Evolutionary conservation across 1,284 basidiomycete species (phyloP), one percentile per base, ranked within the genome.

Genomic region (Pterulicium gracile): DNA sequence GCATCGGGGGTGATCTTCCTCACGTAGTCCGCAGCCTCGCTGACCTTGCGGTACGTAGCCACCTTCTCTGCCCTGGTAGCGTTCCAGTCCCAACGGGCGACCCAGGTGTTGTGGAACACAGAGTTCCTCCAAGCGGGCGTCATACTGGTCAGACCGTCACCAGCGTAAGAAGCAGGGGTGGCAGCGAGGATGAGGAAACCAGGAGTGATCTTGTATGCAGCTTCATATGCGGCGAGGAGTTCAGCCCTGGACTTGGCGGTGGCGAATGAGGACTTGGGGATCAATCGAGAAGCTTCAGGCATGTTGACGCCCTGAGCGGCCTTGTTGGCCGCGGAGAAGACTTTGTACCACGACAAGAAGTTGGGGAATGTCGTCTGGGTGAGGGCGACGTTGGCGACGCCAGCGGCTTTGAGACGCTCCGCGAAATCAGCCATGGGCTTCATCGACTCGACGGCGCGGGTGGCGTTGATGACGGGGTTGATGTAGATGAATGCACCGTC

Each of bases 81-180:
- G 51, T 77, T 70, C 62, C 63, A 75, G 21, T 61, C 51, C 66
- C 68, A 58, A 1, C 34, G 42, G 1, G 60, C 59, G 18, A 63
- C 55, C 15, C 55, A 50, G 44, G 69, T 61, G 44, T 73, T 66
- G 54, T 77, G 72, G 61, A 72, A 78, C 2, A 71, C 49, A 41
- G 68, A 61, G 7, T 65, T 57, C 24, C 69, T 58, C 72, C 70
- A 74, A 3, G 66, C 66, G 1, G 69, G 66, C 0, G 70, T 73
- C 10, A 72, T 65, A 48, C 68, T 71, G 7, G 73, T 75, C 46
- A 61, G 48, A 7, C 59, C 63, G 23, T 58, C 53, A 1, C 55
- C 49, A 1, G 54, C 54, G 47, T 58, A 59, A 7, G 61, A 63
- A 3, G 55, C 51, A 0, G 64, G 65, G 3, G 64, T 59, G 1